Evolutionary conservation across 805 yeast species (phyloP), one percentile per base, ranked within the genome.

Genomic region (Metschnikowia chrysomelidarum): DNA sequence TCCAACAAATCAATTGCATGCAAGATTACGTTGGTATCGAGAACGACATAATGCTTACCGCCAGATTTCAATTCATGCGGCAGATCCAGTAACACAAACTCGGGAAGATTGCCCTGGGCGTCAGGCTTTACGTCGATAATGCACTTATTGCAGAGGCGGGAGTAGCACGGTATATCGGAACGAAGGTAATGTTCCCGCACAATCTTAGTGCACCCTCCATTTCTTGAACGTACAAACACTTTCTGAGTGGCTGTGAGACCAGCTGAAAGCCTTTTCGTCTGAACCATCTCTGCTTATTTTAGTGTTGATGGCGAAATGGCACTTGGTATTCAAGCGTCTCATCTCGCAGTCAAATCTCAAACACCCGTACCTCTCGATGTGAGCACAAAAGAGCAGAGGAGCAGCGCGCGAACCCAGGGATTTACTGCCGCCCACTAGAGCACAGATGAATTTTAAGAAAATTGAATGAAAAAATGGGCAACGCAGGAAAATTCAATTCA

Each of bases 131-230:
- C 63, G 19, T 71, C 65, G 17, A 62, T 62, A 9, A 66, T 61
- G 59, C 99, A 93, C 22, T 52, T 56, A 7, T 62, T 52, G 60
- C 98, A 93, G 1, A 75, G 65, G 44, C 65, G 69, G 2, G 96
- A 86, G 34, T 82, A 78, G 60, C 98, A 93, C 13, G 97, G 95
- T 32, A 93, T 87, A 60, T 93, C 99, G 35, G 76, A 78, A 59
- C 98, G 75, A 38, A 93, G 67, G 56, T 93, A 93, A 60, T 91
- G 98, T 56, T 93, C 99, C 47, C 97, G 73, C 7, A 91, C 95
- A 18, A 93, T 75, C 57, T 93, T 91, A 22, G 88, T 73, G 4
- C 97, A 96, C 28, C 82, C 81, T 7, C 98, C 98, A 44, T 83
- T 79, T 51, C 93, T 74, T 2, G 96, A 86, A 50, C 96, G 69